phyloP scores from a whole-genome alignment of 73 alveolate species.

The Tetrahymena thermophila region DNA sequence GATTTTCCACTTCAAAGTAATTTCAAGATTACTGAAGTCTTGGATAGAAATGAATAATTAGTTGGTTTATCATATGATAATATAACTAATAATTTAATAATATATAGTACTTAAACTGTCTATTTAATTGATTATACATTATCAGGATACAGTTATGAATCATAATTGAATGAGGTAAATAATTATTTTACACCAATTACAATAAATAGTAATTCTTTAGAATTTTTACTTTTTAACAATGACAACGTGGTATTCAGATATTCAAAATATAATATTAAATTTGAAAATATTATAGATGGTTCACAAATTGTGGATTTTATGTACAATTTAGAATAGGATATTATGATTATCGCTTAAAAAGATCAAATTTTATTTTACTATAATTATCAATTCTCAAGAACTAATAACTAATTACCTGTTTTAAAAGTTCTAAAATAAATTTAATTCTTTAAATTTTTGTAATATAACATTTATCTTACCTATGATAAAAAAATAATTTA shows the following conservation, averaged over 20 bases:
- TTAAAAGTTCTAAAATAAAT: too few relatives aligned
- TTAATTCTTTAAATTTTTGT: not conserved
- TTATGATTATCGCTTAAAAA: not conserved
- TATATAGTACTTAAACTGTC: too few relatives aligned
- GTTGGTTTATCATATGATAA: not conserved
- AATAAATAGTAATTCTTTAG: not conserved
- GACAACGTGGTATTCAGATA: not conserved
- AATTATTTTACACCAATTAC: not conserved
- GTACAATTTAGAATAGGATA: not conserved
- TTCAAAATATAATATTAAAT: not conserved
- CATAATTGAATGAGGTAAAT: not conserved
- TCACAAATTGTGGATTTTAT: not conserved
- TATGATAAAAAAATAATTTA: not conserved
- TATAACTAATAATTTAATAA: not conserved
- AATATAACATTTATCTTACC: not conserved
- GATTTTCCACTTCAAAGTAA: not conserved
- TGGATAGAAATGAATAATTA: not conserved
- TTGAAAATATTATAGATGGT: not conserved
- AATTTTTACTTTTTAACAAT: too few relatives aligned
- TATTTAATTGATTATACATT: not conserved
- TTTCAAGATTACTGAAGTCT: not conserved
- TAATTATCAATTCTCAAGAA: not conserved
- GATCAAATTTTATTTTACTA: not conserved
- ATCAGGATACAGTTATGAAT: not conserved
- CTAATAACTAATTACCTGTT: not conserved